A percentile compares a stretch with the other conserved stretches of the same genome.
Evolutionary conservation across 1,139 yeast genomes (phyloP).

Genomic region (Sugiyamaella pinicola): DNA sequence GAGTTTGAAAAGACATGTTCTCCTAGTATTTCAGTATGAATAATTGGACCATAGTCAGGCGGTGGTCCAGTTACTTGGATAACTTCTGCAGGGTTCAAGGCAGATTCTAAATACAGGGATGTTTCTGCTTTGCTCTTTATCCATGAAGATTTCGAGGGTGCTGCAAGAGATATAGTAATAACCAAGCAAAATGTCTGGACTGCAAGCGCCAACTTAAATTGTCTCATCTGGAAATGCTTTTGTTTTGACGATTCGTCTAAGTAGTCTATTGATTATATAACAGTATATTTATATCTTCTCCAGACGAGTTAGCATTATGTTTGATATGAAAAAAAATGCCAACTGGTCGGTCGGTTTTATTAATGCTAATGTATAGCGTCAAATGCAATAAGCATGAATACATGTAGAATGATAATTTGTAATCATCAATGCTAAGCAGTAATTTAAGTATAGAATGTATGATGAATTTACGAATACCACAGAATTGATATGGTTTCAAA

Average conservation of each 20-base stretch:
- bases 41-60: conserved; percentile 13
- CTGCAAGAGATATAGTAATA: conserved; percentile 1
- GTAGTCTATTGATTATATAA: background rate
- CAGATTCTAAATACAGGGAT: conserved; percentile 7
- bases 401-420: background rate
- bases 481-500: no score
- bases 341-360: background rate
- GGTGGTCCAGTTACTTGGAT: conserved; percentile 17
- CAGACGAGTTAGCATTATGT: background rate
- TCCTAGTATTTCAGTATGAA: conserved; percentile 40
- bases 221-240: conserved; percentile 1
- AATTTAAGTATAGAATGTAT: background rate
- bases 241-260: background rate
- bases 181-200: conserved; percentile 4
- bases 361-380: background rate
- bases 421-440: background rate
- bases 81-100: conserved; percentile 12
- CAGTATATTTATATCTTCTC: background rate
- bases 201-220: background rate
- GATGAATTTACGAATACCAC: background rate
- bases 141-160: conserved; percentile 4
- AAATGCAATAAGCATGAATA: background rate
- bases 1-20: conserved; percentile 57
- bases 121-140: conserved; percentile 4
- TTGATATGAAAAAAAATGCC: background rate